Conservation (phyloP, 306 rosid genomes). For the Rosa persica region DNA sequence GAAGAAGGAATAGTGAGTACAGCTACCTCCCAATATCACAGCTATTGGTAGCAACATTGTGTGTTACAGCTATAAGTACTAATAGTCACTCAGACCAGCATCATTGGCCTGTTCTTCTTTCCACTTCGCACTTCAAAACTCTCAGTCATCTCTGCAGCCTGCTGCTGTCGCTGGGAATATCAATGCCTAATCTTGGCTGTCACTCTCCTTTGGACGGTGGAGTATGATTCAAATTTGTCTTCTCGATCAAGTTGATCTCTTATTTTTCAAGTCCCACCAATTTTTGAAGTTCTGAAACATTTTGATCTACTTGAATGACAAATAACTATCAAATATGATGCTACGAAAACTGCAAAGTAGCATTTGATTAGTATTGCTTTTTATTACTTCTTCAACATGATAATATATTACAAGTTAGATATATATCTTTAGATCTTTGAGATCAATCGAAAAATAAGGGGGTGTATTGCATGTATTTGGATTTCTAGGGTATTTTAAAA, state of each 20-base stretch:
- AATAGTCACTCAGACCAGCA: constrained; percentile 21
- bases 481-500: too few species aligned
- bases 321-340: not conserved
- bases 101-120: constrained; percentile 26
- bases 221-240: not conserved
- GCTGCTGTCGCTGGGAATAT: constrained; percentile 8
- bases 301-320: not conserved
- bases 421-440: too few species aligned
- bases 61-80: not conserved
- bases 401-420: too few species aligned
- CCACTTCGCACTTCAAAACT: not conserved
- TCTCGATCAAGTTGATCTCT: constrained; percentile 2
- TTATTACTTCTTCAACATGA: too few species aligned
- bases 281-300: not conserved
- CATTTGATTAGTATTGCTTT: too few species aligned
- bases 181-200: constrained; percentile 15
- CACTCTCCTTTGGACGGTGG: constrained; percentile 14
- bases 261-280: not conserved
- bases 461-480: too few species aligned
- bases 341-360: not conserved
- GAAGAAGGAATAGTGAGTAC: constrained; percentile 11
- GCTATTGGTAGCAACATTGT: not conserved
- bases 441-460: too few species aligned
- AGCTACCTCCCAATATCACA: constrained; percentile 30
- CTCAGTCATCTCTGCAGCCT: not conserved